Evolutionary conservation across 1,284 basidiomycete genomes (phyloP).

Genomic region (Porogramme epimiltina): DNA sequence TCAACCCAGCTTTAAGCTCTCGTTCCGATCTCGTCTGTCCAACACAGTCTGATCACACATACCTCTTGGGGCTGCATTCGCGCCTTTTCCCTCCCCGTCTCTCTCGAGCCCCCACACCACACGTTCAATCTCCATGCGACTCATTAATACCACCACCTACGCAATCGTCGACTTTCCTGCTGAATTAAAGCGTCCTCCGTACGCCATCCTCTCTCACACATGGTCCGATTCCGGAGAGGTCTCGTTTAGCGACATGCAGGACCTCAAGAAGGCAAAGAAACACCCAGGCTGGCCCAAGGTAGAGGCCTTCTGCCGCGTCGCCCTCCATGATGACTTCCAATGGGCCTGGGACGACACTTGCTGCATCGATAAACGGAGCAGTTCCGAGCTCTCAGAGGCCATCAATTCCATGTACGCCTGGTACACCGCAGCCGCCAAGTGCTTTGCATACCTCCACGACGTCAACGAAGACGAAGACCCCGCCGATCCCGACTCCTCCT

Average conservation of each 20-base stretch:
- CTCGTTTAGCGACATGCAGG: background rate
- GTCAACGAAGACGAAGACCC: slow-evolving; percentile 2
- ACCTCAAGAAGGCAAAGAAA: background rate
- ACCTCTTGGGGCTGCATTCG: no score
- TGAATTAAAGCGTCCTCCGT: background rate
- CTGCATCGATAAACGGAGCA: slow-evolving; percentile 15
- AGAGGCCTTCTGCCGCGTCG: background rate
- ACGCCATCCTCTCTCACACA: slow-evolving; percentile 16
- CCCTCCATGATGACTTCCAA: background rate
- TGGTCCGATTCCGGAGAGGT: slow-evolving; percentile 8
- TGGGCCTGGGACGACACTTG: slow-evolving; percentile 15
- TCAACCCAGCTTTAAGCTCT: no score
- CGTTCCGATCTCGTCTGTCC: no score
- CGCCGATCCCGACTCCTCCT: background rate
- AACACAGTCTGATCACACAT: no score
- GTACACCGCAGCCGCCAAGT: slow-evolving; percentile 4
- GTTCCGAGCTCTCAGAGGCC: slow-evolving; percentile 11
- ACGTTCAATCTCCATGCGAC: background rate
- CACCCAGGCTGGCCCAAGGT: slow-evolving; percentile 1
- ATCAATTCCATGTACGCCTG: slow-evolving; percentile 17
- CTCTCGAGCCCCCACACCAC: no score
- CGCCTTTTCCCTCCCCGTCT: no score
- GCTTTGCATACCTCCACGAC: slow-evolving; percentile 8
- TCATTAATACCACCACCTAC: slow-evolving; percentile 1
- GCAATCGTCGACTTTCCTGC: background rate